A percentile compares a stretch with the other conserved stretches of the same genome.
These are phyloP conservation scores for Warburgia ugandensis DNA, from an alignment of 164 flowering plant genomes.

Conservation along the genomic window DNA sequence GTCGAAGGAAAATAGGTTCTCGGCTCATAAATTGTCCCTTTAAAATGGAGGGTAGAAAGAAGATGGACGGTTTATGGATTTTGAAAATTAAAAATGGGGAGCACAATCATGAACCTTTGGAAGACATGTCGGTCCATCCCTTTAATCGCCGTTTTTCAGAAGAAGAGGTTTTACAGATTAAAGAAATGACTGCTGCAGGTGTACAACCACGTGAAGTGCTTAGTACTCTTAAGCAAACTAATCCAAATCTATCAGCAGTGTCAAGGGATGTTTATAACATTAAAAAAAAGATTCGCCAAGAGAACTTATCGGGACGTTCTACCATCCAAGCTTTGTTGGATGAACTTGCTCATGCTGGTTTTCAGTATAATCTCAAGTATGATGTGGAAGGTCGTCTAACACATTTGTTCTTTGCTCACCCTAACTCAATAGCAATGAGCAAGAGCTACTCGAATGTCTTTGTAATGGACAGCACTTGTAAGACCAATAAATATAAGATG, in stretches of 20 bases:
- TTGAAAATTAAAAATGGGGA: conserved; percentile 34
- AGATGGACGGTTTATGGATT: conserved; percentile 32
- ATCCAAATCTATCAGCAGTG: conserved; percentile 35
- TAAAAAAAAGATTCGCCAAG: conserved; percentile 29
- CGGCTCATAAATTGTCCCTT: conserved; percentile 55
- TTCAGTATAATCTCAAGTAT: neutral
- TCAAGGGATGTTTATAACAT: conserved; percentile 42
- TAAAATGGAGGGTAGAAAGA: conserved; percentile 37
- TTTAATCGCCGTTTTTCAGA: conserved; percentile 39
- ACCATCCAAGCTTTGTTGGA: conserved; percentile 1
- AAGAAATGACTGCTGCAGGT: conserved; percentile 40
- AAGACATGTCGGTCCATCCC: conserved; percentile 37
- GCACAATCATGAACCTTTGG: conserved; percentile 43
- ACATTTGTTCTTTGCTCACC: conserved; percentile 15
- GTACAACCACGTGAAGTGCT: conserved; percentile 40
- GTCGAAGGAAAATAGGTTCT: conserved; percentile 33
- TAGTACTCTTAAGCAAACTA: conserved; percentile 30
- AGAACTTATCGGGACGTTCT: conserved; percentile 21
- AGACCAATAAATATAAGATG: conserved; percentile 11
- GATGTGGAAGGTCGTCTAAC: conserved; percentile 11
- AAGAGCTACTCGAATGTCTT: conserved; percentile 8
- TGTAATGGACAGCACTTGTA: conserved; percentile 8
- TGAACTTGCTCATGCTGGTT: conserved; percentile 9
- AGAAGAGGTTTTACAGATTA: conserved; percentile 28
- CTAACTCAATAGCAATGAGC: conserved; percentile 5